Evolutionary conservation across 305 asterid genomes (phyloP), one percentile per base, ranked within the genome.

Genomic region (Andrographis paniculata): DNA sequence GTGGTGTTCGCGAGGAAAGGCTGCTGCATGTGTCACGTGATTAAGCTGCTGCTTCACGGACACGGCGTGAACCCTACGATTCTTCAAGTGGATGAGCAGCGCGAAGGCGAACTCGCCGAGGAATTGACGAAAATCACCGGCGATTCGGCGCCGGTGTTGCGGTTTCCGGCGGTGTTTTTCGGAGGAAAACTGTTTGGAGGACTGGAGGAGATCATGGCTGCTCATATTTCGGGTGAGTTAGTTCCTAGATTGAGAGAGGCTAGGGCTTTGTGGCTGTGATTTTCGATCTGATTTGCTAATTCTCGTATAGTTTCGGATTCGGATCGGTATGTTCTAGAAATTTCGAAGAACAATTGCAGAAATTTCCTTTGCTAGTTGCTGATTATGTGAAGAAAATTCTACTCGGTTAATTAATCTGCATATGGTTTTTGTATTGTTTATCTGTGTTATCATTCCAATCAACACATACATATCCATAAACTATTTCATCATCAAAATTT

Each of bases 131-230:
- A 35, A 47, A 36, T 68, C 10, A 21, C 24, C 17, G 51, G 51
- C 9, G 47, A 1, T 1, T 54, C 17, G 24, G 49, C 42, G 58
- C 45, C 38, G 9, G 68, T 22, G 55, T 40, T 66, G 51, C 71
- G 64, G 43, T 69, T 84, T 12, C 94, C 94, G 62, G 79, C 71
- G 41, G 82, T 77, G 49, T 84, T 84, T 9, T 73, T 84, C 0
- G 94, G 87, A 36, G 94, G 94, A 16, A 56, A 75, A 48, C 30
- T 71, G 71, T 71, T 84, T 20, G 94, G 94, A n/a, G 94, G 92
- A 39, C 60, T 80, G 42, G 87, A 80, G 6, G 76, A 68, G 48
- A 56, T 84, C 15, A 75, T 84, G 76, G 71, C 71, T 2, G 79
- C 83, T 14, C 92, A 84, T 55, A 84, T 84, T n/a, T 60, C 85